phyloP scores from a whole-genome alignment of 1,139 yeast species.

The Candida neerlandica region DNA sequence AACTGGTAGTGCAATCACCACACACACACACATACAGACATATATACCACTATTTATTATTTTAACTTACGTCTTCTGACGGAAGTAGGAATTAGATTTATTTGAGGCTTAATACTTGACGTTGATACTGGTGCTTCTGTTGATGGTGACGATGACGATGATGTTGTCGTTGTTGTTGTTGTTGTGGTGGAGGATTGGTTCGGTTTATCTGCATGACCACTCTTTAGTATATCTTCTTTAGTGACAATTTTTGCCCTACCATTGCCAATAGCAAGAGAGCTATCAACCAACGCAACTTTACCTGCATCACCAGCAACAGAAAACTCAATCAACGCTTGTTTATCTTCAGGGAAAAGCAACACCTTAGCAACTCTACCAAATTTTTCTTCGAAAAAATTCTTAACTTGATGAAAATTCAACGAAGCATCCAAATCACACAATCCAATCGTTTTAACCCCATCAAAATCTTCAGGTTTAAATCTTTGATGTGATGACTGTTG shows the following conservation, averaged over 20 bases:
- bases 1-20: not conserved
- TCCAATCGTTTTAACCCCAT: conserved; percentile 39
- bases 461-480: conserved; percentile 23
- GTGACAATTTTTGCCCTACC: conserved; percentile 6
- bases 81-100: conserved; percentile 11
- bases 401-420: conserved; percentile 44
- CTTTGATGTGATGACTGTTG: conserved; percentile 26
- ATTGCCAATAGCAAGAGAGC: conserved; percentile 12
- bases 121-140: too few species aligned
- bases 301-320: conserved; percentile 54
- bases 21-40: not conserved
- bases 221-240: conserved; percentile 7
- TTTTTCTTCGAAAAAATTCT: conserved; percentile 28
- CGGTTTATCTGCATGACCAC: conserved; percentile 21
- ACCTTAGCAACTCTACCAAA: conserved; percentile 45
- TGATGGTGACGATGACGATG: conserved; percentile 21
- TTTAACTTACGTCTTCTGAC: conserved; percentile 10
- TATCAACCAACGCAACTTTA: conserved; percentile 45
- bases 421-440: conserved; percentile 51
- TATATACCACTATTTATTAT: not conserved
- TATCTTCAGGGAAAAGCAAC: conserved; percentile 48
- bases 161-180: too few species aligned
- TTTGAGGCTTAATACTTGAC: conserved; percentile 35
- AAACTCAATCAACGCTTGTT: conserved; percentile 59
- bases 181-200: conserved; percentile 22